Evolutionary conservation across 2,329 filamentous ascomycete species (phyloP).

Genomic region (Botrytis porri): DNA sequence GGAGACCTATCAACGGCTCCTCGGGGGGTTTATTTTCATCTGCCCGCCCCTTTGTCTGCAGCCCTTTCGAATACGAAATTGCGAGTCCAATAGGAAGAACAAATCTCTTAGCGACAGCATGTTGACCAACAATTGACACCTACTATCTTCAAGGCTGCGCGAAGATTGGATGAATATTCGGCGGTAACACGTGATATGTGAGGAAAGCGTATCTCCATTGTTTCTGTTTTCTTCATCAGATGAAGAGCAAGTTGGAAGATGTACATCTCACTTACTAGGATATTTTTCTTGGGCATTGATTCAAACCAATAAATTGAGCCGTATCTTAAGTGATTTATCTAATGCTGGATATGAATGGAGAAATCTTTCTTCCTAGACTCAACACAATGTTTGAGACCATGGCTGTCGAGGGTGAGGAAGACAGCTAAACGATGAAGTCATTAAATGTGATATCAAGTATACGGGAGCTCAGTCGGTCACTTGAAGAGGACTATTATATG

Average conservation of each 20-base stretch:
- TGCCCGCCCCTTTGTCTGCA: neutral
- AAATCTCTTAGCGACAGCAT: neutral
- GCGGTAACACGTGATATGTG: neutral
- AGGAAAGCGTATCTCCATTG: neutral
- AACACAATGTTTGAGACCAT: neutral
- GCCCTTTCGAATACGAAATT: neutral
- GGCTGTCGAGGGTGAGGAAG: neutral
- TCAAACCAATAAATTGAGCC: neutral
- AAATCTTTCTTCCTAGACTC: neutral
- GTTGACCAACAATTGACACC: neutral
- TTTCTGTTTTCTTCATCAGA: slow-evolving; percentile 5
- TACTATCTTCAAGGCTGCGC: neutral
- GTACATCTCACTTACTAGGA: neutral
- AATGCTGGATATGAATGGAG: neutral
- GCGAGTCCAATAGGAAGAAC: neutral
- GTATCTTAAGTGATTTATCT: neutral
- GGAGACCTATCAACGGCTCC: slow-evolving; percentile 1
- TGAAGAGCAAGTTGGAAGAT: neutral
- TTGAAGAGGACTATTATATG: neutral
- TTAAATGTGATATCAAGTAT: neutral
- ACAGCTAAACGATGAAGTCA: neutral
- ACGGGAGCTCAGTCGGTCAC: neutral
- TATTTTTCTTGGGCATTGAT: neutral
- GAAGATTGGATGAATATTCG: slow-evolving; percentile 14
- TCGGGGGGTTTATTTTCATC: slow-evolving; percentile 1